These are phyloP conservation scores for Lachnellula subtilissima DNA, from an alignment of 2,329 filamentous ascomycete genomes.

Conservation along the genomic window DNA sequence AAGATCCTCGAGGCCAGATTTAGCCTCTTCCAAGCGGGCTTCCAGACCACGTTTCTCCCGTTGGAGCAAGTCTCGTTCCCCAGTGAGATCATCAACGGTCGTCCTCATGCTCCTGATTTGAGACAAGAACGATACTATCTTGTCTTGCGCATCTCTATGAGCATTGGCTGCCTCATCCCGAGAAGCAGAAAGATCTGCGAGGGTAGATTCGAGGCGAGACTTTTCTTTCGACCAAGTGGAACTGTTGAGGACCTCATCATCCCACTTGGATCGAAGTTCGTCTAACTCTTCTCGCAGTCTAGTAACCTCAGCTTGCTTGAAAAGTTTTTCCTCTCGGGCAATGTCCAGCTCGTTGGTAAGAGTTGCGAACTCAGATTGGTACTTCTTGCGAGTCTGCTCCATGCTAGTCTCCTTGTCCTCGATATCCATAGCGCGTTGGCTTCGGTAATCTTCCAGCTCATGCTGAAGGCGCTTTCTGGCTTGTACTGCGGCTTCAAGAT, in stretches of 20 bases:
- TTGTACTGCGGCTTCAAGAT: slow-evolving; percentile 79
- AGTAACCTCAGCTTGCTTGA: slow-evolving; percentile 79
- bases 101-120: slow-evolving; percentile 82
- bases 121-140: slow-evolving; percentile 83
- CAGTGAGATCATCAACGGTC: slow-evolving; percentile 77
- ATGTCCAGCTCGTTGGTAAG: slow-evolving; percentile 89
- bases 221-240: slow-evolving; percentile 99
- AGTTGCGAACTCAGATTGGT: slow-evolving; percentile 85
- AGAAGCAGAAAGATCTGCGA: slow-evolving; percentile 85
- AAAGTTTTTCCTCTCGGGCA: slow-evolving; percentile 83
- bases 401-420: slow-evolving; percentile 95
- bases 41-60: slow-evolving; percentile 91
- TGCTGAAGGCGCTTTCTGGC: slow-evolving; percentile 93
- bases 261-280: slow-evolving; percentile 92
- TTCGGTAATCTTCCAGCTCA: slow-evolving; percentile 95
- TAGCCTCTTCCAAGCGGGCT: slow-evolving; percentile 78
- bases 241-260: slow-evolving; percentile 95
- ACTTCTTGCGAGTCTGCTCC: slow-evolving; percentile 97
- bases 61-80: slow-evolving; percentile 77
- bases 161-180: slow-evolving; percentile 89
- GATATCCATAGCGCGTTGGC: slow-evolving; percentile 89
- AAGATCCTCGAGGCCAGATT: slow-evolving; percentile 81
- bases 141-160: slow-evolving; percentile 91
- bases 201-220: slow-evolving; percentile 79
- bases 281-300: slow-evolving; percentile 94